These are phyloP conservation scores for Chrysoporthe puriensis DNA, from an alignment of 2,329 filamentous ascomycete genomes.

Conservation along the genomic window DNA sequence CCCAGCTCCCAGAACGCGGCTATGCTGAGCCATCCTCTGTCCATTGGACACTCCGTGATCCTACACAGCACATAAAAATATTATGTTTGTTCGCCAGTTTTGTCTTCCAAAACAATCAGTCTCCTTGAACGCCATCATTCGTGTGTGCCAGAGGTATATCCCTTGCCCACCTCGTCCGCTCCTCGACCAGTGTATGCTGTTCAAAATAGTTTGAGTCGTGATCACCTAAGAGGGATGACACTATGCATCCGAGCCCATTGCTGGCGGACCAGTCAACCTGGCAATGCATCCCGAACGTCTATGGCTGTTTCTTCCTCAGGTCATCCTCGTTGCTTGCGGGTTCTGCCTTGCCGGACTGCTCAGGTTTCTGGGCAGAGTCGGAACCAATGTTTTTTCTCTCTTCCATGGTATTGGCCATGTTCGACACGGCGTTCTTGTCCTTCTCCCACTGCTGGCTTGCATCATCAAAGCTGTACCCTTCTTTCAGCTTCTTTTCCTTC, in stretches of 20 bases:
- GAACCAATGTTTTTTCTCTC: slow-evolving; percentile 34
- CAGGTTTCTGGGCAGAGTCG: slow-evolving; percentile 22
- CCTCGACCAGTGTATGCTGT: background rate
- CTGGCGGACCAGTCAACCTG: background rate
- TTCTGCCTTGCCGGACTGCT: slow-evolving; percentile 20
- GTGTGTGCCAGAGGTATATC: slow-evolving; percentile 17
- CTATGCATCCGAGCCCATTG: background rate
- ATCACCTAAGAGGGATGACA: background rate
- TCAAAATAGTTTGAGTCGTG: slow-evolving; percentile 4
- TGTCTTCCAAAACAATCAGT: slow-evolving; percentile 26
- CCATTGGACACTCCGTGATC: slow-evolving; percentile 26
- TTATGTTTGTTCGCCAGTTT: slow-evolving; percentile 16
- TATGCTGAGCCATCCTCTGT: slow-evolving; percentile 34
- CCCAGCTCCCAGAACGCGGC: slow-evolving; percentile 35
- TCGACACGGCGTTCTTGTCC: slow-evolving; percentile 66
- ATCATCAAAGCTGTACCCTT: slow-evolving; percentile 70
- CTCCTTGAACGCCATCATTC: slow-evolving; percentile 23
- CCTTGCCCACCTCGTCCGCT: slow-evolving; percentile 3
- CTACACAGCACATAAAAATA: slow-evolving; percentile 12
- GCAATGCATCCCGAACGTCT: slow-evolving; percentile 5
- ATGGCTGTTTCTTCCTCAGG: slow-evolving; percentile 15
- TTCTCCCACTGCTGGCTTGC: slow-evolving; percentile 83
- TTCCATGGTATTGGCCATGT: slow-evolving; percentile 66
- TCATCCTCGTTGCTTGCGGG: slow-evolving; percentile 4
- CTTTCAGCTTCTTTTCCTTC: slow-evolving; percentile 76